Conservation (phyloP, 2,329 filamentous ascomycete species). For the Gaeumannomyces tritici region DNA sequence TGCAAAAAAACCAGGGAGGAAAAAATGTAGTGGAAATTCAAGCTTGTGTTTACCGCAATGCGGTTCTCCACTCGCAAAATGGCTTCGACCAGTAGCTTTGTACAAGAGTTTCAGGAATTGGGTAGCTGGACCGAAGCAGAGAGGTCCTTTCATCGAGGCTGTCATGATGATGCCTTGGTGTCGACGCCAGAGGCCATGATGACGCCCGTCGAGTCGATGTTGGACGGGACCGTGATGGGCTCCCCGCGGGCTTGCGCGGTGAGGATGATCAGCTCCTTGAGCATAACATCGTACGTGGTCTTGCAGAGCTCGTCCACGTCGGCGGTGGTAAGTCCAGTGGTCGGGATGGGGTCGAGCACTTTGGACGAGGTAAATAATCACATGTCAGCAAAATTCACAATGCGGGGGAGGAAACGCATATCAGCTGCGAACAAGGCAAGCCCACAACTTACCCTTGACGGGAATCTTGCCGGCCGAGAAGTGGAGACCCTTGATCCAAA, state of each 20-base stretch:
- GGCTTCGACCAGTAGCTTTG: too few species aligned
- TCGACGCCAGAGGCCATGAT: constrained; percentile 21
- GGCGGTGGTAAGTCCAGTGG: constrained; percentile 58
- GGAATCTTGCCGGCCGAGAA: constrained; percentile 65
- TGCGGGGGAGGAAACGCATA: not conserved
- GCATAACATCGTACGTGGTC: constrained; percentile 65
- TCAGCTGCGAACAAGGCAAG: not conserved
- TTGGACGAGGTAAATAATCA: constrained; percentile 6
- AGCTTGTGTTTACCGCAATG: not conserved
- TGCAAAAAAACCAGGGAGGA: not conserved
- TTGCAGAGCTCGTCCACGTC: constrained; percentile 69
- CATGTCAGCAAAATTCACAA: not conserved
- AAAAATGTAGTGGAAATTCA: not conserved
- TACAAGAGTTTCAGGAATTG: too few species aligned
- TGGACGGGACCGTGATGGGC: constrained; percentile 17
- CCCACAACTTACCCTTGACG: constrained; percentile 51
- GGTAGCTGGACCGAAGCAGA: not conserved
- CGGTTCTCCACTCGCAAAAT: too few species aligned
- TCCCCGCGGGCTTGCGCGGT: constrained; percentile 39
- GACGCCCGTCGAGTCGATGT: constrained; percentile 17
- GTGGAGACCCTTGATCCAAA: constrained; percentile 52
- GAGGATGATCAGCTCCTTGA: constrained; percentile 50
- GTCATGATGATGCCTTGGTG: not conserved
- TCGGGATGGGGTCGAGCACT: constrained; percentile 77
- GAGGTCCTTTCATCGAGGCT: not conserved